Evolutionary conservation across 73 alveolate genomes (phyloP), one percentile per base, ranked within the genome.

Genomic region (Paramecium pentaurelia): DNA sequence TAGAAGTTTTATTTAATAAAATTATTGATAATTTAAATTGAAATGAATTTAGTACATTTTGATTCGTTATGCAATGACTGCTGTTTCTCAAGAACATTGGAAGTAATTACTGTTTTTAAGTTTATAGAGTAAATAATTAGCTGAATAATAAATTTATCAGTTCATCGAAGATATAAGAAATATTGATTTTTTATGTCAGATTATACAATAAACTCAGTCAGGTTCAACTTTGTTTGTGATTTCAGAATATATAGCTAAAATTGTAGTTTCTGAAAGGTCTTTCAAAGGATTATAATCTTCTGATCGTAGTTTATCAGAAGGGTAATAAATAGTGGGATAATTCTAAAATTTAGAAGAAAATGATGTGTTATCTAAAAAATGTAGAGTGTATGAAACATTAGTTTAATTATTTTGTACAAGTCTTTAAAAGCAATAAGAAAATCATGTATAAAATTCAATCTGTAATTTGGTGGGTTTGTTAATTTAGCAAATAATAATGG

Each of bases 391-490:
- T 47, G 71, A 80, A 45, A 49, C 75, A 7, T 47, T 80, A 22
- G 75, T 47, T 20, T 8, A 37, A 18, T n/a, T 49, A 25, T 27
- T 80, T 36, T 73, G 87, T 45, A 3, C 16, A n/a, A 47, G 77
- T 80, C 25, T 80, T 8, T 42, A 45, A 80, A 80, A 27, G 25
- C 51, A 80, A 80, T 28, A 22, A 20, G 71, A 80, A 10, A 80
- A 45, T 47, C 75, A 80, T 16, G 75, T 80, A 10, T 49, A 40
- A 36, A 80, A 80, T 49, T 80, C 91, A 80, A 20, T 80, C 47
- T 80, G 91, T 64, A 80, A 80, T 47, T 28, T 47, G 58, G 91
- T 80, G 30, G 91, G 91, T 40, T 80, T 80, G 73, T 44, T 80
- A 28, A 47, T 45, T 80, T 25, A 80, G 45, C 16, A 80, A 80